Evolutionary conservation across 2,329 filamentous ascomycete genomes (phyloP).

Genomic region (Cercospora zeae-maydis): DNA sequence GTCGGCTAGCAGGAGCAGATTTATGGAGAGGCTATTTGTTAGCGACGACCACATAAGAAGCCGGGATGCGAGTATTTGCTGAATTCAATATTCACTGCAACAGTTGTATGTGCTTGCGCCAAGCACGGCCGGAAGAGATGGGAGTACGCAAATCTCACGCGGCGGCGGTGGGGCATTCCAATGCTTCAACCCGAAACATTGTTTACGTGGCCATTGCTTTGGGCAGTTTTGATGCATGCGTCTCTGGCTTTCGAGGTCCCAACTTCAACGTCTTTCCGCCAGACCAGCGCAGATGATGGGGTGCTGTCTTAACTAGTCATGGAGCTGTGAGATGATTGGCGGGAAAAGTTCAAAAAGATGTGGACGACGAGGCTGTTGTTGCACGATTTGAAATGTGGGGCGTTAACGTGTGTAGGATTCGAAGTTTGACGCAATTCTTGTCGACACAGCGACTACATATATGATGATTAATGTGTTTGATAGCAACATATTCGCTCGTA

Average conservation of each 20-base stretch:
- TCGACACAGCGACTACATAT: background rate
- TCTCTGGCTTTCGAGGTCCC: background rate
- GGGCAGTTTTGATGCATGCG: background rate
- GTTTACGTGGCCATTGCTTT: background rate
- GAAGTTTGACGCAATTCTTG: background rate
- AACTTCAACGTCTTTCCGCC: background rate
- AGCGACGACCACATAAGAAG: background rate
- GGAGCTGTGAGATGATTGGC: background rate
- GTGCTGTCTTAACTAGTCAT: background rate
- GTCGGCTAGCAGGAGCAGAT: slow-evolving; percentile 11
- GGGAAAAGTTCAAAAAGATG: background rate
- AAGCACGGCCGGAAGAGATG: background rate
- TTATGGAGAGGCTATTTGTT: slow-evolving; percentile 5
- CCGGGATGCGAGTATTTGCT: background rate
- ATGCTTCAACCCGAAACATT: background rate
- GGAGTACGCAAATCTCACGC: background rate
- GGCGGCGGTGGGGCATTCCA: background rate
- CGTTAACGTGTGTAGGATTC: background rate
- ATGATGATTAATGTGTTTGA: slow-evolving; percentile 81
- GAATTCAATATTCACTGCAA: too few species aligned
- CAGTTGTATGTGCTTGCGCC: background rate
- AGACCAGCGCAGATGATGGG: background rate
- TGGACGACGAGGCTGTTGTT: background rate
- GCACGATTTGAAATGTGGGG: background rate
- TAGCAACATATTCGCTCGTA: slow-evolving; percentile 89